Conservation (phyloP, 1,284 basidiomycete genomes). For the Apiotrichum laibachii region DNA sequence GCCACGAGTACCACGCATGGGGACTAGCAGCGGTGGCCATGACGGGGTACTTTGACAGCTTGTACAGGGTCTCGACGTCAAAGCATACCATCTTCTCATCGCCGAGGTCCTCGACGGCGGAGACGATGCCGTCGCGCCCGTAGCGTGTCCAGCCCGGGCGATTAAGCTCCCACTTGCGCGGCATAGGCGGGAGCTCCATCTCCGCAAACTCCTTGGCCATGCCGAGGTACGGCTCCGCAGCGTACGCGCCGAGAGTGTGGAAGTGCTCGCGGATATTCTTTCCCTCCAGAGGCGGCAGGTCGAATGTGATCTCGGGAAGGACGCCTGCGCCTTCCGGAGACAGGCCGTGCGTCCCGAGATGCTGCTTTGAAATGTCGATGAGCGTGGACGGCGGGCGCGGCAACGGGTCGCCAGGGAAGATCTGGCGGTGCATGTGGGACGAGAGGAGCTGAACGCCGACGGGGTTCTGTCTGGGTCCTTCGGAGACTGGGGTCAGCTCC, state of each 20-base stretch:
- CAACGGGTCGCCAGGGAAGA: constrained; percentile 72
- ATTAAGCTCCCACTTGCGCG: constrained; percentile 68
- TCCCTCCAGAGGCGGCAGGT: constrained; percentile 81
- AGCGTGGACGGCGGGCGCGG: constrained; percentile 63
- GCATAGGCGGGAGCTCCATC: constrained; percentile 59
- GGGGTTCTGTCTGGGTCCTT: constrained; percentile 62
- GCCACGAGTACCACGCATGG: constrained; percentile 92
- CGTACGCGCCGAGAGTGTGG: constrained; percentile 67
- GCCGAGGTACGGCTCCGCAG: constrained; percentile 76
- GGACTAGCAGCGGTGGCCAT: constrained; percentile 85
- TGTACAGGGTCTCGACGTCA: constrained; percentile 92
- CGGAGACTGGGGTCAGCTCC: neutral
- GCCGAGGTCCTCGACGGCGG: constrained; percentile 48
- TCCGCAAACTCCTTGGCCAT: constrained; percentile 67
- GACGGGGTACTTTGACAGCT: constrained; percentile 74
- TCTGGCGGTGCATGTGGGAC: constrained; percentile 70
- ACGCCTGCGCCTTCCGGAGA: constrained; percentile 75
- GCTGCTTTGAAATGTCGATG: constrained; percentile 72
- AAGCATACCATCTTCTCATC: constrained; percentile 76
- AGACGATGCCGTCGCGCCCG: constrained; percentile 34
- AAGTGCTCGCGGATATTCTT: constrained; percentile 85
- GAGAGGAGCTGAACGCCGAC: constrained; percentile 91
- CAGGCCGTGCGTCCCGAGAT: constrained; percentile 75
- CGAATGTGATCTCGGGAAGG: constrained; percentile 73
- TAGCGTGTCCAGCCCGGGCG: constrained; percentile 90